These are phyloP conservation scores for Phytophthora quininea DNA, from an alignment of 352 stramenopile genomes.

Conservation along the genomic window DNA sequence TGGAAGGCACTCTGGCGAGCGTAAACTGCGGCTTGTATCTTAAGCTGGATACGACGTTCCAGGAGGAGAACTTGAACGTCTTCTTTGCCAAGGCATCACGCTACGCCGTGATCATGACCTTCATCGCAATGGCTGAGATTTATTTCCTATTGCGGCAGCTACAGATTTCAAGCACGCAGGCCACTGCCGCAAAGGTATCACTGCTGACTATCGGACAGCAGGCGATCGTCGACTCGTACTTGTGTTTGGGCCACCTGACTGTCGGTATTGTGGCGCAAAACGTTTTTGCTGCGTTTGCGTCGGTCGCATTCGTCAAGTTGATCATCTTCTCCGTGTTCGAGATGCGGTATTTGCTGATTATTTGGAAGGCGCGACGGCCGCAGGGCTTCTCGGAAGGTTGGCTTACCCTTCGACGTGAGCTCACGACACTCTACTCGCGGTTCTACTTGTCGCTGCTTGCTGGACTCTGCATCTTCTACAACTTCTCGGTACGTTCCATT, in stretches of 20 bases:
- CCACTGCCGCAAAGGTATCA: constrained; percentile 82
- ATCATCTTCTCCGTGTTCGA: constrained; percentile 99
- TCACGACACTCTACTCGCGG: constrained; percentile 94
- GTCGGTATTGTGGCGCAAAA: constrained; percentile 94
- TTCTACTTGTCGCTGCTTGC: constrained; percentile 96
- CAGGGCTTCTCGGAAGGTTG: constrained; percentile 88
- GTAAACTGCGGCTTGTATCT: constrained; percentile 82
- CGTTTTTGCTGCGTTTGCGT: constrained; percentile 96
- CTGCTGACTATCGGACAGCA: constrained; percentile 87
- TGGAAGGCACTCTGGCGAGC: constrained; percentile 69
- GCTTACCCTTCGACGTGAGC: constrained; percentile 89
- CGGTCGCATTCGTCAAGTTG: constrained; percentile 97
- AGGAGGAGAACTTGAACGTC: constrained; percentile 84
- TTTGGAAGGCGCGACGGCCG: constrained; percentile 93
- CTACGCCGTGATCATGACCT: constrained; percentile 87
- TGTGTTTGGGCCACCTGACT: constrained; percentile 96
- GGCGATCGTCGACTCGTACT: constrained; percentile 93
- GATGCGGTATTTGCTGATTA: constrained; percentile 98
- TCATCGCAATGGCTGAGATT: constrained; percentile 87
- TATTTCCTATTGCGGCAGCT: constrained; percentile 87
- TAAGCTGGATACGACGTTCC: constrained; percentile 75
- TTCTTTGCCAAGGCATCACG: constrained; percentile 83
- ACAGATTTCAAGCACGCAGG: constrained; percentile 85
- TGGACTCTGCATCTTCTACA: constrained; percentile 93
- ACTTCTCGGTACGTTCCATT: constrained; percentile 68